phyloP scores from a whole-genome alignment of 805 yeast genomes.

The Candida quercuum region DNA sequence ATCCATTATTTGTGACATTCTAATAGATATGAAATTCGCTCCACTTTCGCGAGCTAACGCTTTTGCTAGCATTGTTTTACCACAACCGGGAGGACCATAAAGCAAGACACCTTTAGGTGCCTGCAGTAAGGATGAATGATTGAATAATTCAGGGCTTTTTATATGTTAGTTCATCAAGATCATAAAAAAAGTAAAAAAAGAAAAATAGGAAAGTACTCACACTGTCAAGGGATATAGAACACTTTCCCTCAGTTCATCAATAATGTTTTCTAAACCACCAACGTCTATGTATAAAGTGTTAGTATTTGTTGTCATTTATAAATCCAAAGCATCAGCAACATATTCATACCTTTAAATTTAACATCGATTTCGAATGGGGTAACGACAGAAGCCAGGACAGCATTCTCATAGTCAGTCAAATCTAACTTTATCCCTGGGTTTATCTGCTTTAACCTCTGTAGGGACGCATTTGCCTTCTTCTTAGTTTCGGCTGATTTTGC shows the following conservation, averaged over 20 bases:
- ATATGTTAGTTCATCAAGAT: conserved; percentile 1
- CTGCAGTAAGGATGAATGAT: conserved; percentile 67
- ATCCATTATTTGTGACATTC: conserved; percentile 93
- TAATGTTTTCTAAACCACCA: conserved; percentile 81
- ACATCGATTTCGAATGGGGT: conserved; percentile 80
- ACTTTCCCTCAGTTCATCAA: conserved; percentile 82
- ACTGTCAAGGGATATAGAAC: conserved; percentile 80
- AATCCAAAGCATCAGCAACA: not conserved
- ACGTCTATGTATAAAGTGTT: conserved; percentile 46
- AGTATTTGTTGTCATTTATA: not conserved
- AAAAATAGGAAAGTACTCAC: conserved; percentile 7
- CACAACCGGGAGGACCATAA: conserved; percentile 97
- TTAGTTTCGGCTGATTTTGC: conserved; percentile 53
- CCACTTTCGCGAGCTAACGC: conserved; percentile 90
- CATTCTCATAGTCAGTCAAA: conserved; percentile 69
- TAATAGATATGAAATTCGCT: conserved; percentile 83
- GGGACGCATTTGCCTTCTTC: conserved; percentile 51
- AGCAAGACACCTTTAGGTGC: conserved; percentile 93
- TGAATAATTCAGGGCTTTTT: conserved; percentile 63
- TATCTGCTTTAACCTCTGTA: conserved; percentile 49
- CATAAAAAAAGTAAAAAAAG: not conserved
- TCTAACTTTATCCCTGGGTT: conserved; percentile 55
- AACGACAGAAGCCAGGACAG: conserved; percentile 72
- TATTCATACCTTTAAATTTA: conserved; percentile 46
- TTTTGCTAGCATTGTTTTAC: conserved; percentile 95